Percentiles rank a stretch among this genome's conserved stretches.
Conservation (phyloP, 768 basidiomycete species). For the Russula ochroleuca region DNA sequence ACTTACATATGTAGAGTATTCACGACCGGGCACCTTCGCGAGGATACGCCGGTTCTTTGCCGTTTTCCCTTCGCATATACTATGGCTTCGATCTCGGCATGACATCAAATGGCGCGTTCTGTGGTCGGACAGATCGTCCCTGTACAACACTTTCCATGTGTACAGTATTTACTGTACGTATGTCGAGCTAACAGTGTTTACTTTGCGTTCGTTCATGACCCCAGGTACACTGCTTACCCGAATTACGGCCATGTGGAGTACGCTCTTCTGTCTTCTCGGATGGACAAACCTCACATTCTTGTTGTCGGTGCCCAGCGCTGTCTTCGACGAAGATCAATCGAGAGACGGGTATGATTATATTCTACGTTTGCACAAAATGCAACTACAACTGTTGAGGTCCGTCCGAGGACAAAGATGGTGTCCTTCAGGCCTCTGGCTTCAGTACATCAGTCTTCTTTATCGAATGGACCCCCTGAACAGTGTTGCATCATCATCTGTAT, state of each 20-base stretch:
- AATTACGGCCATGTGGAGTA: constrained; percentile 79
- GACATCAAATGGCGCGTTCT: neutral
- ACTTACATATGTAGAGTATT: too few species aligned
- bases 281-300: neutral
- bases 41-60: too few species aligned
- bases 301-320: constrained; percentile 54
- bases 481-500: constrained; percentile 1
- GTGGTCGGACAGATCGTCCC: neutral
- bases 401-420: too few species aligned
- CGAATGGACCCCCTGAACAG: neutral
- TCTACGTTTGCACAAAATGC: constrained; percentile 85
- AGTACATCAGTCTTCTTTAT: neutral
- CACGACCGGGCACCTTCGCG: too few species aligned
- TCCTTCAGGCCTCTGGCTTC: neutral
- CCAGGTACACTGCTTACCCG: constrained; percentile 78
- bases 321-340: constrained; percentile 95
- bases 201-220: too few species aligned
- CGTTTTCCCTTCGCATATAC: too few species aligned
- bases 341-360: constrained; percentile 91
- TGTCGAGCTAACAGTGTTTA: too few species aligned
- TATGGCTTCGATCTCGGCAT: neutral
- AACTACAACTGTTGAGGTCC: constrained; percentile 68
- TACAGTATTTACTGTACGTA: too few species aligned
- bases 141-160: neutral
- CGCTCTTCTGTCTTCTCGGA: neutral